Evolutionary conservation across 805 yeast species (phyloP), one percentile per base, ranked within the genome.

Genomic region (Cyberlindnera sargentensis): DNA sequence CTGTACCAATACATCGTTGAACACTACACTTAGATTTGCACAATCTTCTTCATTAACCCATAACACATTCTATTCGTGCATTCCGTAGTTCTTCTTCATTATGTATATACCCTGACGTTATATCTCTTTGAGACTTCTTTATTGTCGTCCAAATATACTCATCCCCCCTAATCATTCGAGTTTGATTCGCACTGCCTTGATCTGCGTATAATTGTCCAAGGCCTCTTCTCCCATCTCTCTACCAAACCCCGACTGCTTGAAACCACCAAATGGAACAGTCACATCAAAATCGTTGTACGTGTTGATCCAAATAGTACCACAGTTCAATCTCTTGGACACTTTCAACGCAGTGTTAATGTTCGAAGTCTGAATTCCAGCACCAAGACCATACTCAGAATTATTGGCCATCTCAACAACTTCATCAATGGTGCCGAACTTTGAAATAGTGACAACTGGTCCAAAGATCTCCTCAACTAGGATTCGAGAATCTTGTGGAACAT

Each of bases 161-260:
- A 11, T 56, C 58, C 9, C 6, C 7, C 20, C 15, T 23, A 23
- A 35, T 33, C 33, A 31, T 15, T 15, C 30, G 40, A 66, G 47
- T 51, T 66, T 75, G 47, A 69, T 66, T 76, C 93, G 80, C 47
- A 84, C 84, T 51, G 87, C 85, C 68, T 83, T 84, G 50, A 72
- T 72, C 65, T 82, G 88, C 46, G 84, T 77, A 73, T 83, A 84
- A 70, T 79, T 78, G 52, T 81, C 87, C 52, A 82, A 73, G 41
- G 84, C 88, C 61, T 83, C 89, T 38, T 66, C 65, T 66, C 93
- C 93, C 90, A 84, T 81, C 71, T 84, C 93, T 72, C 87, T 80
- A 64, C 93, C 93, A 63, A 82, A 75, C 65, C 91, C 91, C 49
- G 86, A 78, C 68, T 81, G 82, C 60, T 81, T 80, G 71, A 68